phyloP scores from a whole-genome alignment of 208 protist genomes.

The Acanthamoeba lenticulata region DNA sequence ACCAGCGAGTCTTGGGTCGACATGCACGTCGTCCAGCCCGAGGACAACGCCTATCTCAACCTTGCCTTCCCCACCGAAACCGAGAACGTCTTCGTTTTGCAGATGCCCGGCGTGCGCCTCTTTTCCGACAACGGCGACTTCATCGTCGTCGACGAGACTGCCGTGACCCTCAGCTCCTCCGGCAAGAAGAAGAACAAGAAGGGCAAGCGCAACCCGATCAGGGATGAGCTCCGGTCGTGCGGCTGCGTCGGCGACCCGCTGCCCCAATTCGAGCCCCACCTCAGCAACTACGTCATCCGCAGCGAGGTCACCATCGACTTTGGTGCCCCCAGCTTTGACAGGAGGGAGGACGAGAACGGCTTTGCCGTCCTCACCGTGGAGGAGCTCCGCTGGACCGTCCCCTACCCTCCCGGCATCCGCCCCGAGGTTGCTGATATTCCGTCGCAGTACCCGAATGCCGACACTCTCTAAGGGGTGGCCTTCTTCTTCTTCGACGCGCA shows the following conservation, averaged over 20 bases:
- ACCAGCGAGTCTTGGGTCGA: no score
- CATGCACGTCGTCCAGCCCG: no score
- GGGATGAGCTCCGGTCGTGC: neutral
- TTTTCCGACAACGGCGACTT: neutral
- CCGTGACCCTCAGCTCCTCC: neutral
- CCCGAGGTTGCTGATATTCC: no score
- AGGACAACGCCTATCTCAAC: no score
- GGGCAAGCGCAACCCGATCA: neutral
- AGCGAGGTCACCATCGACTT: neutral
- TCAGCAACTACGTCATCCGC: neutral
- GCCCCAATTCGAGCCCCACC: neutral
- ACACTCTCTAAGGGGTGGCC: no score
- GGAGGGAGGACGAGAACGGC: neutral
- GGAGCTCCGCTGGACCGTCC: slow-evolving; percentile 2
- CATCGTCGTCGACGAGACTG: neutral
- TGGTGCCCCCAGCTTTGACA: neutral
- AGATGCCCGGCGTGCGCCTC: no score
- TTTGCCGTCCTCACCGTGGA: neutral
- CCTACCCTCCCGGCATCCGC: neutral
- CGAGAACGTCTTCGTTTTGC: no score
- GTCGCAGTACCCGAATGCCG: no score
- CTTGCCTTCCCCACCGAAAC: no score
- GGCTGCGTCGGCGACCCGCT: neutral
- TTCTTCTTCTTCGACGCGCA: no score
- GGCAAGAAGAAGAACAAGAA: no score